These are phyloP conservation scores for Tremella fuciformis DNA, from an alignment of 768 basidiomycete species.

Conservation along the genomic window DNA sequence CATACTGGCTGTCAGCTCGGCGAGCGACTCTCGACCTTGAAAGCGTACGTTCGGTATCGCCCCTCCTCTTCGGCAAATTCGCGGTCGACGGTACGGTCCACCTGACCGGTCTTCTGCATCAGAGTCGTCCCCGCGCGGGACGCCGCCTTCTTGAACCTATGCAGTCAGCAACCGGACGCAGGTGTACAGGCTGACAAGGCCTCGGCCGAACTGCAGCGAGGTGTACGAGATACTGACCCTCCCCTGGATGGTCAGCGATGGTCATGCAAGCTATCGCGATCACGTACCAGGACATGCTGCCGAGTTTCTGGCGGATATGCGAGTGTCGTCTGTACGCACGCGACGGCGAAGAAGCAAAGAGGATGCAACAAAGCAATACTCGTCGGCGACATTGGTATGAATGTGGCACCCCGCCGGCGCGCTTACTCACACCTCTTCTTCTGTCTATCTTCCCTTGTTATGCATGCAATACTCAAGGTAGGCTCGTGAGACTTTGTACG, in stretches of 20 bases:
- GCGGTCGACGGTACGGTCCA: slow-evolving; percentile 89
- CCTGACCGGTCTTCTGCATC: slow-evolving; percentile 96
- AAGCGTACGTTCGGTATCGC: slow-evolving; percentile 71
- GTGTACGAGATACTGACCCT: slow-evolving; percentile 18
- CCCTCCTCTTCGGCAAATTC: slow-evolving; percentile 91
- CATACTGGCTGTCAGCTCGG: slow-evolving; percentile 59
- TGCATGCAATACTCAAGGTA: too few relatives aligned
- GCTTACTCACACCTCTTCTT: too few relatives aligned
- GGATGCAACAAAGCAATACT: neutral
- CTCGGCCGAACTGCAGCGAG: neutral
- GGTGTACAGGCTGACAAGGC: neutral
- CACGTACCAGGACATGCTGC: slow-evolving; percentile 37
- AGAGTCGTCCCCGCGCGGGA: slow-evolving; percentile 90
- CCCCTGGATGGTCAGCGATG: slow-evolving; percentile 18
- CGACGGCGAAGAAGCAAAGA: slow-evolving; percentile 4
- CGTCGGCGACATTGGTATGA: too few relatives aligned
- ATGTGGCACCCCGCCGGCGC: too few relatives aligned
- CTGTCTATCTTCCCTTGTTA: too few relatives aligned
- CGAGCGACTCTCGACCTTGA: neutral
- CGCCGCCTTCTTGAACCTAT: slow-evolving; percentile 83
- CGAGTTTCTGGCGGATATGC: neutral
- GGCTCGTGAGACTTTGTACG: too few relatives aligned
- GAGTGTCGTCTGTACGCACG: neutral
- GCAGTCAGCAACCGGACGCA: neutral
- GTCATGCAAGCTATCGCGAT: neutral